phyloP scores from a whole-genome alignment of 805 yeast species.

The Crinitomyces ghanaensis region DNA sequence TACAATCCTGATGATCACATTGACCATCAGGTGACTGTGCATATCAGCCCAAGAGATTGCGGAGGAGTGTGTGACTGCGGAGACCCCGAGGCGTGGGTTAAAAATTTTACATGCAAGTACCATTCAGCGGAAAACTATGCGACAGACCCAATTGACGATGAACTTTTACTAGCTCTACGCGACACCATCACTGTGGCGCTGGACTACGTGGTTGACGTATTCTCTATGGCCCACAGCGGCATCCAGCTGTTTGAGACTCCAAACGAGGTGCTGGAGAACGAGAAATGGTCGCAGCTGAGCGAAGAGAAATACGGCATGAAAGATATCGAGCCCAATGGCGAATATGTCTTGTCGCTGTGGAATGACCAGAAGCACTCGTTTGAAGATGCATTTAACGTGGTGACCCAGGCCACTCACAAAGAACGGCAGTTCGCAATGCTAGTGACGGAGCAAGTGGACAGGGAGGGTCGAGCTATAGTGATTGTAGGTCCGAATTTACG shows the following conservation, averaged over 20 bases:
- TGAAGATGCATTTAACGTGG: constrained; percentile 58
- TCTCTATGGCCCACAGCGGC: constrained; percentile 17
- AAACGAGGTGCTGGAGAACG: constrained; percentile 21
- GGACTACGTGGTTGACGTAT: constrained; percentile 25
- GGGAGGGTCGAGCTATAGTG: constrained; percentile 59
- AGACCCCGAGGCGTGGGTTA: constrained; percentile 73
- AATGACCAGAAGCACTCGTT: constrained; percentile 73
- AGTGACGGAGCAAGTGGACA: constrained; percentile 55
- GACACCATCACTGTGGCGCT: constrained; percentile 18
- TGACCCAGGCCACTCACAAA: constrained; percentile 53
- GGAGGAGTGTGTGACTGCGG: constrained; percentile 89
- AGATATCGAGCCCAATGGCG: constrained; percentile 33
- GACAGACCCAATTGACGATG: constrained; percentile 32
- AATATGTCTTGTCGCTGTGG: constrained; percentile 51
- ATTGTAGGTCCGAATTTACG: constrained; percentile 42
- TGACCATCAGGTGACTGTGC: constrained; percentile 60
- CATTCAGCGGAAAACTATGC: constrained; percentile 23
- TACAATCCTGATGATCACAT: constrained; percentile 56
- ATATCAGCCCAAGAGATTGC: constrained; percentile 45
- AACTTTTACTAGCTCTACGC: constrained; percentile 29
- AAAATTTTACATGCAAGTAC: constrained; percentile 39
- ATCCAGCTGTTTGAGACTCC: constrained; percentile 18
- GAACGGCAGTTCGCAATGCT: constrained; percentile 54
- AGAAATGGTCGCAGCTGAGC: constrained; percentile 28
- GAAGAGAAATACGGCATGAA: constrained; percentile 35